These are phyloP conservation scores for Diaporthe humulicola DNA, from an alignment of 2,329 filamentous ascomycete genomes.

Conservation along the genomic window DNA sequence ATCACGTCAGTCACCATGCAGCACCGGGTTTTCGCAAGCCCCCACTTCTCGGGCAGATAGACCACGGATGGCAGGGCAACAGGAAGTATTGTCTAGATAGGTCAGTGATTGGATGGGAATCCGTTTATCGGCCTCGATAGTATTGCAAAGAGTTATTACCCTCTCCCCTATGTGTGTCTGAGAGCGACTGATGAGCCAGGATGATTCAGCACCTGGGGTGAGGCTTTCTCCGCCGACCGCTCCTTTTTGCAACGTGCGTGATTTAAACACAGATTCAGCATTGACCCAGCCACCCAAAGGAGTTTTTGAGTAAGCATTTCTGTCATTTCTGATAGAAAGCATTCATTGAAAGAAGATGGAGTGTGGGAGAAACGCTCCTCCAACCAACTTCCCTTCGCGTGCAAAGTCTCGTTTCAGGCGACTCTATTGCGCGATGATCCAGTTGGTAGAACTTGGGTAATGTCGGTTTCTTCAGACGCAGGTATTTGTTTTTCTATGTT, in stretches of 20 bases:
- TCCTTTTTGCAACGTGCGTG: neutral
- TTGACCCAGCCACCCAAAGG: neutral
- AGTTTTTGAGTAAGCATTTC: neutral
- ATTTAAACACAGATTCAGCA: neutral
- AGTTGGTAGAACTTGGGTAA: fast-evolving
- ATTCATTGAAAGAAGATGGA: neutral
- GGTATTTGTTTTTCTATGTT: too few species aligned
- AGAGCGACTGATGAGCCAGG: neutral
- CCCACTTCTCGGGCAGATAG: constrained; percentile 24
- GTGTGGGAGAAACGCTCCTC: neutral
- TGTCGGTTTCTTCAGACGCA: neutral
- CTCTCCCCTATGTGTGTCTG: neutral
- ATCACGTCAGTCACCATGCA: constrained; percentile 29
- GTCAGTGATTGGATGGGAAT: neutral
- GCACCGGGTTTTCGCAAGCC: constrained; percentile 11
- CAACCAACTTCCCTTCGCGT: neutral
- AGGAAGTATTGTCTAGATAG: neutral
- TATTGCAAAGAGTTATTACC: neutral
- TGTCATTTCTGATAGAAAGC: neutral
- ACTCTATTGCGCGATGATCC: neutral
- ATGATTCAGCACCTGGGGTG: neutral
- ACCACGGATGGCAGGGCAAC: neutral
- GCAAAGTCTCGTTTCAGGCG: neutral
- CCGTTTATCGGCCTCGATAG: neutral
- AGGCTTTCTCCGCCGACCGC: neutral